phyloP scores from a whole-genome alignment of 2,329 filamentous ascomycete species.

The Thielaviopsis ethacetica region DNA sequence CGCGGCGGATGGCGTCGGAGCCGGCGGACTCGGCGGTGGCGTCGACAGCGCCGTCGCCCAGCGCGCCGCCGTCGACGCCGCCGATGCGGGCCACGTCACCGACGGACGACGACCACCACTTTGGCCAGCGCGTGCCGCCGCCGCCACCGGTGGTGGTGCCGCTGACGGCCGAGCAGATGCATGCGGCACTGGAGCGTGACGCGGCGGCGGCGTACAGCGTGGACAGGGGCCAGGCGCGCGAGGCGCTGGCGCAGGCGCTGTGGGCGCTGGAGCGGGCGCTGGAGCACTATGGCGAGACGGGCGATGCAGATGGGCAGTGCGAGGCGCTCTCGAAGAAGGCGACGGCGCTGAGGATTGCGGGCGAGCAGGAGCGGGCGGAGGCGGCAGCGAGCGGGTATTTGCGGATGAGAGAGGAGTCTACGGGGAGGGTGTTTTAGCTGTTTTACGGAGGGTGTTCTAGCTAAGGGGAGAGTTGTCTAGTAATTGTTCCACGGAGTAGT shows the following conservation, averaged over 20 bases:
- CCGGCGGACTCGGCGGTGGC: conserved; percentile 25
- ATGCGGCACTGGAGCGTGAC: not conserved
- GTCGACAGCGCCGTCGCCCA: conserved; percentile 15
- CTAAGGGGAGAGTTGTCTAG: no score
- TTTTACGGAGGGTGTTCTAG: no score
- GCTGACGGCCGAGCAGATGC: not conserved
- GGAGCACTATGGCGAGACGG: conserved; percentile 46
- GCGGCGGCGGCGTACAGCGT: not conserved
- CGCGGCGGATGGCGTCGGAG: conserved; percentile 2
- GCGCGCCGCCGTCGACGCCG: not conserved
- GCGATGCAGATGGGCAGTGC: conserved; percentile 50
- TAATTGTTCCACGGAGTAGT: no score
- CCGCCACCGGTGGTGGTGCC: not conserved
- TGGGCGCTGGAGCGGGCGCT: conserved; percentile 35
- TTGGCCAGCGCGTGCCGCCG: not conserved
- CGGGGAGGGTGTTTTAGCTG: no score
- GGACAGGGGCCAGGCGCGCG: conserved; percentile 39
- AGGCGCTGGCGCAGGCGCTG: conserved; percentile 26
- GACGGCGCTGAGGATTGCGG: conserved; percentile 53
- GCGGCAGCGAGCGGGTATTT: not conserved
- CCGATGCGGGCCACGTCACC: not conserved
- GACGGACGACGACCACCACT: not conserved
- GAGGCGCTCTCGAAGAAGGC: conserved; percentile 74
- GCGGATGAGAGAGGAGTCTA: not conserved
- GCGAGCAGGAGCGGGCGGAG: conserved; percentile 43